These are phyloP conservation scores for Oidium heveae DNA, from an alignment of 2,329 filamentous ascomycete genomes.

Conservation along the genomic window DNA sequence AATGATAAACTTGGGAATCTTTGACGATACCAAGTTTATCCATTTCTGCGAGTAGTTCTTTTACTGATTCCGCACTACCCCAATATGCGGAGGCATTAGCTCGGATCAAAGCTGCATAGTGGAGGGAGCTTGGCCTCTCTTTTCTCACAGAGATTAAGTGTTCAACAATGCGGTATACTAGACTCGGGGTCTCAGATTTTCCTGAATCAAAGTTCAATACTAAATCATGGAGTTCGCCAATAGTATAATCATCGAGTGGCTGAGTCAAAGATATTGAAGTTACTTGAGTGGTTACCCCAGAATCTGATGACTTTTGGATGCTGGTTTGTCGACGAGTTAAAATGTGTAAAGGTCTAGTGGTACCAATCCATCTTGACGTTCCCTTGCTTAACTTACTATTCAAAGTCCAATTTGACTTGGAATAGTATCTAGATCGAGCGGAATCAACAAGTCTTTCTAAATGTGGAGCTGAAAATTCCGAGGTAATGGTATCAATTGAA, in stretches of 20 bases:
- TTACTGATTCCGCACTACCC: constrained; percentile 42
- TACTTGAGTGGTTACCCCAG: too few relatives aligned
- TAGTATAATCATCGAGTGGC: neutral
- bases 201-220: neutral
- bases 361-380: too few relatives aligned
- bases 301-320: too few relatives aligned
- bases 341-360: too few relatives aligned
- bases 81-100: constrained; percentile 36
- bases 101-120: constrained; percentile 54
- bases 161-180: constrained; percentile 23
- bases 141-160: constrained; percentile 30
- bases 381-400: too few relatives aligned
- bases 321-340: too few relatives aligned
- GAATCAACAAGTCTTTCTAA: too few relatives aligned
- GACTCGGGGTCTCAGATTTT: neutral
- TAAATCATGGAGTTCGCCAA: neutral
- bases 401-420: too few relatives aligned
- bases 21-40: constrained; percentile 29
- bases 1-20: constrained; percentile 44
- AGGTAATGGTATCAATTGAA: too few relatives aligned
- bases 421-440: too few relatives aligned
- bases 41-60: constrained; percentile 48
- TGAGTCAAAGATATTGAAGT: too few relatives aligned
- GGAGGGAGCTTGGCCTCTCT: constrained; percentile 26
- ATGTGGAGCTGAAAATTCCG: too few relatives aligned